Percentiles rank a stretch among this genome's conserved stretches.
These are phyloP conservation scores for Myriosclerotinia curreyana DNA, from an alignment of 2,329 filamentous ascomycete species.

Conservation along the genomic window DNA sequence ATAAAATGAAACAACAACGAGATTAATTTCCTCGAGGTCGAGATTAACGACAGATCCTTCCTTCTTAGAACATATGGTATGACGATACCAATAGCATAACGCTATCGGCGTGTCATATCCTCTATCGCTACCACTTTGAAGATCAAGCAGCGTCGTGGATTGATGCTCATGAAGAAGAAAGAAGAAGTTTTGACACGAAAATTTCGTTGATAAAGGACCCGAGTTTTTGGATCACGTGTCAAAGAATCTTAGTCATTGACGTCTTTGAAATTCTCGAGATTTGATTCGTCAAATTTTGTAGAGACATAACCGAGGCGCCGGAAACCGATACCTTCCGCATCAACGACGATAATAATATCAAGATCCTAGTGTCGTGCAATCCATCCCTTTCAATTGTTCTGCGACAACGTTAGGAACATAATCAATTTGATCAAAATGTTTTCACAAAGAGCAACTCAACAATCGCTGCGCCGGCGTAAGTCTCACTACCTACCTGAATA, in stretches of 20 bases:
- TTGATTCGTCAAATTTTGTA: slow-evolving; percentile 25
- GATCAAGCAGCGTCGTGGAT: slow-evolving; percentile 37
- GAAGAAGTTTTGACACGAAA: slow-evolving; percentile 11
- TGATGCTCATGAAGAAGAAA: slow-evolving; percentile 37
- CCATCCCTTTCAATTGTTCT: slow-evolving; percentile 12
- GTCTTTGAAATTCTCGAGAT: slow-evolving; percentile 25
- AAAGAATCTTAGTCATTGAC: background rate
- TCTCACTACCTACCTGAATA: slow-evolving; percentile 20
- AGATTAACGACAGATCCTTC: slow-evolving; percentile 44
- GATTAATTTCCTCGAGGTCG: slow-evolving; percentile 40
- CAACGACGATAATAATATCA: slow-evolving; percentile 34
- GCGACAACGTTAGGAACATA: slow-evolving; percentile 14
- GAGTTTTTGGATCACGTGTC: slow-evolving; percentile 21
- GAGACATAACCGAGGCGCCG: slow-evolving; percentile 27
- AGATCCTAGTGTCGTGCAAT: slow-evolving; percentile 11
- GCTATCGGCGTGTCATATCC: slow-evolving; percentile 31
- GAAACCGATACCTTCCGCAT: slow-evolving; percentile 29
- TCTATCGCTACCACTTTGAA: slow-evolving; percentile 34
- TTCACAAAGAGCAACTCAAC: slow-evolving; percentile 45
- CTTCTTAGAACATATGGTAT: slow-evolving; percentile 39
- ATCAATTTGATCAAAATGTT: slow-evolving; percentile 41
- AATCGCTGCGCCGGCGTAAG: slow-evolving; percentile 45
- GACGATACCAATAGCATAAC: slow-evolving; percentile 38
- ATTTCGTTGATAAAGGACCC: slow-evolving; percentile 25
- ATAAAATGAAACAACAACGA: slow-evolving; percentile 44